These are phyloP conservation scores for Salix dunnii DNA, from an alignment of 345 rosid genomes.

Conservation along the genomic window DNA sequence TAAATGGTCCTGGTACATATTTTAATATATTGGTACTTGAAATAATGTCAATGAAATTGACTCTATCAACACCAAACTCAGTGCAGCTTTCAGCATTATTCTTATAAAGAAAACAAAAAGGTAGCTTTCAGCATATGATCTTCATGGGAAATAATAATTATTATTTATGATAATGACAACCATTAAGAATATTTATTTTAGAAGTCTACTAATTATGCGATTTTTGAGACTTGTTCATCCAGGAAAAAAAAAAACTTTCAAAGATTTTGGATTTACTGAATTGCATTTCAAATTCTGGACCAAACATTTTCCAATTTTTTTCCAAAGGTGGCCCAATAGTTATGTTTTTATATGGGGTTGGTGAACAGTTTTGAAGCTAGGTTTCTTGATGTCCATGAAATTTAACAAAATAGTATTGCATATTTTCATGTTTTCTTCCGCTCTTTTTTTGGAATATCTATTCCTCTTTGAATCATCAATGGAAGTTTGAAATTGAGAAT, in stretches of 20 bases:
- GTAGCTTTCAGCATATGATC: not conserved
- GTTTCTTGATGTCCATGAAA: no score
- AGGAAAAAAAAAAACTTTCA: not conserved
- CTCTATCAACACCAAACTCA: not conserved
- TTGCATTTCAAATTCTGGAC: not conserved
- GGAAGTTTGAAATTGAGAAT: not conserved
- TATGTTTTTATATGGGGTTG: no score
- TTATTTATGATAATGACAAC: not conserved
- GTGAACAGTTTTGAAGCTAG: no score
- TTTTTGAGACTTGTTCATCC: not conserved
- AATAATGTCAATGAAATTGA: slow-evolving; percentile 2
- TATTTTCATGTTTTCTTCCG: no score
- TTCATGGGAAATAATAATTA: not conserved
- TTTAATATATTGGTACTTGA: not conserved
- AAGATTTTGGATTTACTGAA: not conserved
- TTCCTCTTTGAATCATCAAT: not conserved
- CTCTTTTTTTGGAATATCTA: not conserved
- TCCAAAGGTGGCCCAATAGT: not conserved
- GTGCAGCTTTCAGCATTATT: slow-evolving; percentile 1
- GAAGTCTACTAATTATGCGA: not conserved
- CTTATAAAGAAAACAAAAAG: not conserved
- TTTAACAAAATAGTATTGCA: no score
- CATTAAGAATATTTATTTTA: not conserved
- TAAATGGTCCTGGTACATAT: not conserved
- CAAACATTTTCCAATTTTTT: not conserved